Conservation (phyloP, 2,329 filamentous ascomycete genomes). For the Akanthomyces dipterigenus region DNA sequence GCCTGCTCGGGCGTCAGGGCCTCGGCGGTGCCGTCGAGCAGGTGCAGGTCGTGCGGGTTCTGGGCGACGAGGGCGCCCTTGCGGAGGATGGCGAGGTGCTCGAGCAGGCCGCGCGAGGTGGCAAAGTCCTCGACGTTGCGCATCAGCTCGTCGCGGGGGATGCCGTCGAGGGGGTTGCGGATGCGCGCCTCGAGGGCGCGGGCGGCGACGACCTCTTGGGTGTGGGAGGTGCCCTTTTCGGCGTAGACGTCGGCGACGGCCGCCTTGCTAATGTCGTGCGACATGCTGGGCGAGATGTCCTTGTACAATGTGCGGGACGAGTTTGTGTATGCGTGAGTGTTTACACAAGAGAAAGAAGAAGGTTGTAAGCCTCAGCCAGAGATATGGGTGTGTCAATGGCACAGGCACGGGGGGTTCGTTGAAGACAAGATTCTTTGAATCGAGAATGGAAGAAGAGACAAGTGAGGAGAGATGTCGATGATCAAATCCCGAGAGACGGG, state of each 20-base stretch:
- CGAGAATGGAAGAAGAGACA: not conserved
- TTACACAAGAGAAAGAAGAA: not conserved
- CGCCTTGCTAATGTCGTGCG: conserved; percentile 6
- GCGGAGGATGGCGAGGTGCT: conserved; percentile 51
- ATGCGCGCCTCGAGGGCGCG: not conserved
- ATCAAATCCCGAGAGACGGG: not conserved
- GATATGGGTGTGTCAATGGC: not conserved
- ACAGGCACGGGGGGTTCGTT: not conserved
- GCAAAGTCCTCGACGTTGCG: conserved; percentile 56
- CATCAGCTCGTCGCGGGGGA: conserved; percentile 45
- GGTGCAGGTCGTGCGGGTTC: conserved; percentile 55
- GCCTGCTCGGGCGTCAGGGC: conserved; percentile 53
- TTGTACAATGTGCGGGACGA: not conserved
- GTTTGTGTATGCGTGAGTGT: not conserved
- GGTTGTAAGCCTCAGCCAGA: not conserved
- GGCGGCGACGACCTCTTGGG: conserved; percentile 1
- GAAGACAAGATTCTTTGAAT: not conserved
- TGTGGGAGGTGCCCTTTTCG: conserved; percentile 8
- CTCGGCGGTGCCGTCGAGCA: conserved; percentile 44
- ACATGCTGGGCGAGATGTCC: not conserved
- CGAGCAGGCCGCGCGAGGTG: conserved; percentile 47
- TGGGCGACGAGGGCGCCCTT: conserved; percentile 71
- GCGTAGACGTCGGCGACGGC: not conserved
- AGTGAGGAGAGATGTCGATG: not conserved
- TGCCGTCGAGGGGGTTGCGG: conserved; percentile 40